These are phyloP conservation scores for Trichoderma sp. DNA, from an alignment of 2,329 filamentous ascomycete species.

Conservation along the genomic window DNA sequence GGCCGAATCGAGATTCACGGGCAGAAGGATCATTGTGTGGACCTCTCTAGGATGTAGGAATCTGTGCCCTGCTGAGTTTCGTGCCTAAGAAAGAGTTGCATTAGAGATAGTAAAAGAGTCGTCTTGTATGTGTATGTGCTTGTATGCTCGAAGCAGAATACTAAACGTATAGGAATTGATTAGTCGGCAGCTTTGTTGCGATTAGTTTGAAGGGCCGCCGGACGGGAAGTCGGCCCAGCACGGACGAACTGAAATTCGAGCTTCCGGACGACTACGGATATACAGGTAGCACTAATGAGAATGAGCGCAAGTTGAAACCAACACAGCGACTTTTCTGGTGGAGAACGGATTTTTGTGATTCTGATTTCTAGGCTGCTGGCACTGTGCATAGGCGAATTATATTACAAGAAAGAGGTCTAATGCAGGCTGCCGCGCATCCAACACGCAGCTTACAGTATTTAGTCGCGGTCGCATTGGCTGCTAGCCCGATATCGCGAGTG, in stretches of 20 bases:
- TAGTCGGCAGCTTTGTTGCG: background rate
- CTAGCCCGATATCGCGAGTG: background rate
- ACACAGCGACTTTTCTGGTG: background rate
- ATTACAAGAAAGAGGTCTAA: background rate
- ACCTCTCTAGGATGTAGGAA: background rate
- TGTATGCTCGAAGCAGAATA: background rate
- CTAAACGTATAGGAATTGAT: background rate
- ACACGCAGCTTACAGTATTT: background rate
- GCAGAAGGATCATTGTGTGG: background rate
- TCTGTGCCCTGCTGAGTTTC: background rate
- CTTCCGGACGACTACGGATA: background rate
- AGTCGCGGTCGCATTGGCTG: background rate
- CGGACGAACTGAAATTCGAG: background rate
- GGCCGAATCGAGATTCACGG: background rate
- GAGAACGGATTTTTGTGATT: background rate
- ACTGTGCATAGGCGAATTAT: background rate
- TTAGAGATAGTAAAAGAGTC: background rate
- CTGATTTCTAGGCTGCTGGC: background rate
- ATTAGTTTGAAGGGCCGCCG: background rate
- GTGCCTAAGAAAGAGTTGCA: background rate
- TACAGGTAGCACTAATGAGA: background rate
- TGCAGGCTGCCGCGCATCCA: background rate
- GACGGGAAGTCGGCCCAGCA: background rate
- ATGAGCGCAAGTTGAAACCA: background rate
- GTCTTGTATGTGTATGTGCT: background rate